phyloP scores from a whole-genome alignment of 257 asterid species.

The Penstemon barbatus region DNA sequence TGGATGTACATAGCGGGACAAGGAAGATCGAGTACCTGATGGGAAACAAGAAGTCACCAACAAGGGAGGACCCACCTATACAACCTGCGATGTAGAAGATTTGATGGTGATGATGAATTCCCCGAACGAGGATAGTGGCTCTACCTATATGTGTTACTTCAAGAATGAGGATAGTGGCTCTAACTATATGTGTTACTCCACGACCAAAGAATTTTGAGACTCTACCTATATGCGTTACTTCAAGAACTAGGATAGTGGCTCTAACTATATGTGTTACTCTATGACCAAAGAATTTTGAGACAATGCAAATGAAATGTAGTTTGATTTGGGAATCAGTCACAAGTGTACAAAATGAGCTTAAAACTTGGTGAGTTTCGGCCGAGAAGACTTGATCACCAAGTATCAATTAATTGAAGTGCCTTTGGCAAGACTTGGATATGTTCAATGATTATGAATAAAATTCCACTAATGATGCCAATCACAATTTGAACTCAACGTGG shows the following conservation, averaged over 20 bases:
- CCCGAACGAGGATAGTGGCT: no score
- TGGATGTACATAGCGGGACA: no score
- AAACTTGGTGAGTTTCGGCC: not conserved
- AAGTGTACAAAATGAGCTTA: not conserved
- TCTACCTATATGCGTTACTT: no score
- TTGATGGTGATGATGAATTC: not conserved
- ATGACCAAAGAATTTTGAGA: not conserved
- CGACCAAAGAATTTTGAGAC: not conserved
- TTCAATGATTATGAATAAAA: not conserved
- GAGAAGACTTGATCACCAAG: not conserved
- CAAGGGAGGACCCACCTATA: not conserved
- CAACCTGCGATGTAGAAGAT: not conserved
- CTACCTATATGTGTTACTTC: no score
- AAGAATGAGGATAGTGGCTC: no score
- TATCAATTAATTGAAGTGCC: not conserved
- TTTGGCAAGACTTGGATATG: not conserved
- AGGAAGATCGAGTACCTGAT: no score
- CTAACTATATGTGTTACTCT: no score
- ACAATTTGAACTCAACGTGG: not conserved
- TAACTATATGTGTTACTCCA: not conserved
- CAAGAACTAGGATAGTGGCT: no score
- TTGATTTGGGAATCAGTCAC: not conserved
- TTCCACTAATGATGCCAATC: not conserved
- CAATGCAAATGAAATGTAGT: not conserved
- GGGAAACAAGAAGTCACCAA: no score